These are phyloP conservation scores for Penicillium pancosmium DNA, from an alignment of 495 filamentous ascomycete species.

Conservation along the genomic window DNA sequence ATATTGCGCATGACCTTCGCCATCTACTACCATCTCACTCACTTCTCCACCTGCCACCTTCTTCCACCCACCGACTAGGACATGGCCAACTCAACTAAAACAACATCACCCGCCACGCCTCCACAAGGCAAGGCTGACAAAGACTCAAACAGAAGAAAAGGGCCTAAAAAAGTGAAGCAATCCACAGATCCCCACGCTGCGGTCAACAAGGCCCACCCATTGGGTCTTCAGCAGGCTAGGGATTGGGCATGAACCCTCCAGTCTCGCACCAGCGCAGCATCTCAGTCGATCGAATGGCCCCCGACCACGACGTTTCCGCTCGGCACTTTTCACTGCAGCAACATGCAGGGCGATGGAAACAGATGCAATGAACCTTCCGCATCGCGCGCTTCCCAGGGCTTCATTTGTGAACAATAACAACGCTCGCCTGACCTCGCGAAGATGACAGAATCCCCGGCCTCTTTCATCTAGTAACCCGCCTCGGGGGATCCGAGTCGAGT, in stretches of 20 bases:
- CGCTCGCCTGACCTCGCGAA: conserved; percentile 3
- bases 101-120: not conserved
- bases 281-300: conserved; percentile 8
- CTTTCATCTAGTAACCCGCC: not conserved
- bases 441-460: not conserved
- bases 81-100: not conserved
- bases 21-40: too few species aligned
- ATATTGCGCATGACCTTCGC: too few species aligned
- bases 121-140: not conserved
- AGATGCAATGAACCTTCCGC: not conserved
- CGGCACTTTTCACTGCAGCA: conserved; percentile 5
- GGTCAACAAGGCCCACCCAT: conserved; percentile 25
- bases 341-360: conserved; percentile 11
- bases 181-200: conserved; percentile 7
- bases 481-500: conserved; percentile 17
- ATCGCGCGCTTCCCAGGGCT: conserved; percentile 5
- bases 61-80: not conserved
- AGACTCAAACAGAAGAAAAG: not conserved
- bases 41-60: not conserved
- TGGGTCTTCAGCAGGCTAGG: conserved; percentile 24
- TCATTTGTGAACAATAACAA: not conserved
- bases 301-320: not conserved
- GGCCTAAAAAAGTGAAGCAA: conserved; percentile 23
- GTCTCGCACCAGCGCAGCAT: conserved; percentile 1
- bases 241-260: conserved; percentile 29